A percentile compares a stretch with the other conserved stretches of the same genome.
Evolutionary conservation across 78 protist genomes (phyloP).

Genomic region (Dictyostelium capitatum): DNA sequence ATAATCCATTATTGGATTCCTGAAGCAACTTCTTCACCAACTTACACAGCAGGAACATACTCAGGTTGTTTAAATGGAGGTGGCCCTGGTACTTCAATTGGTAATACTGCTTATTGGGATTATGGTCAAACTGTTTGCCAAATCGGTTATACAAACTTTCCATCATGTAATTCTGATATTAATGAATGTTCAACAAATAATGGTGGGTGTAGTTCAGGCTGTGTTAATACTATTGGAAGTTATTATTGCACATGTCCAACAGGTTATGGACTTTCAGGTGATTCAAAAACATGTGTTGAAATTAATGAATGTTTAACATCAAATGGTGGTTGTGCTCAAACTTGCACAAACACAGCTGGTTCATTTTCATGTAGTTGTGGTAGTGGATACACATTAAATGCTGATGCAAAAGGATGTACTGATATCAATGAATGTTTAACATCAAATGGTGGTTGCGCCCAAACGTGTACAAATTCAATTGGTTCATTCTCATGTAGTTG

Average conservation of each 20-base stretch:
- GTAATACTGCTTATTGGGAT: neutral
- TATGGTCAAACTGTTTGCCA: neutral
- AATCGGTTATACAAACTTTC: neutral
- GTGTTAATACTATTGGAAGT: neutral
- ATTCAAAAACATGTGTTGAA: neutral
- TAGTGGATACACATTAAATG: neutral
- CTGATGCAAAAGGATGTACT: neutral
- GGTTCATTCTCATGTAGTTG: neutral
- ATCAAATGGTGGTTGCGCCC: neutral
- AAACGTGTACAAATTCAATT: neutral
- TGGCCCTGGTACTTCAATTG: too few relatives aligned
- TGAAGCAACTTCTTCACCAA: neutral
- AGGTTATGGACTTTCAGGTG: neutral
- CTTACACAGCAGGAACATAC: neutral
- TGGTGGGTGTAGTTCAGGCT: neutral
- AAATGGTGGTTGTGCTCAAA: neutral
- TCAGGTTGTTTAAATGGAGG: neutral
- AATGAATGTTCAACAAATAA: conserved; percentile 2
- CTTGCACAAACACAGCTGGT: neutral
- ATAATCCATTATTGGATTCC: too few relatives aligned
- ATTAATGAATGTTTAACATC: conserved; percentile 8
- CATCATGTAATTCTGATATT: neutral
- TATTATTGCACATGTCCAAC: neutral
- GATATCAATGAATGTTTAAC: neutral
- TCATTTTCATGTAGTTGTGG: neutral